phyloP scores from a whole-genome alignment of 2,329 filamentous ascomycete genomes.

The Bipolaris cookei region DNA sequence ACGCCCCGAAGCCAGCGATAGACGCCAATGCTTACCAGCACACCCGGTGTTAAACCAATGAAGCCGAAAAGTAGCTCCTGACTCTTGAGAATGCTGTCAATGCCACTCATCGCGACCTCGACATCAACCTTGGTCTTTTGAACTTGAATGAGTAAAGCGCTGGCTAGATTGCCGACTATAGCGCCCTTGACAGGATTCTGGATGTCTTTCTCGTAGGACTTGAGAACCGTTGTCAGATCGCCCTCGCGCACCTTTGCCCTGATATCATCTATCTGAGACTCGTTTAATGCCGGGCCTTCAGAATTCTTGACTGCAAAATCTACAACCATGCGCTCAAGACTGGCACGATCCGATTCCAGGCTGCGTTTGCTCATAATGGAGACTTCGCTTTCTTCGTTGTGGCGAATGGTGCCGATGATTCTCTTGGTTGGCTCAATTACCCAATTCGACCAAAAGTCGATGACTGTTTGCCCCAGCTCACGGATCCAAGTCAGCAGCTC shows the following conservation, averaged over 20 bases:
- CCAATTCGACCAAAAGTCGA: constrained; percentile 97
- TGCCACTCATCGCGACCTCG: constrained; percentile 93
- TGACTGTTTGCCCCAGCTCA: constrained; percentile 76
- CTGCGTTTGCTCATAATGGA: constrained; percentile 96
- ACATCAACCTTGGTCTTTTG: constrained; percentile 99
- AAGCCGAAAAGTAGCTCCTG: constrained; percentile 98
- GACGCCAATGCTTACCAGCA: constrained; percentile 82
- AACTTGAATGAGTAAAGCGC: constrained; percentile 91
- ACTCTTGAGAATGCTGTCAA: constrained; percentile 91
- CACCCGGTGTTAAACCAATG: constrained; percentile 87
- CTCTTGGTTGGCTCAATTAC: constrained; percentile 84
- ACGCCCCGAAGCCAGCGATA: constrained; percentile 73
- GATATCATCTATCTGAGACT: constrained; percentile 75
- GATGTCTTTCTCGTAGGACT: constrained; percentile 89
- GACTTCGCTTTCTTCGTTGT: constrained; percentile 90
- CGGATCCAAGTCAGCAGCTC: constrained; percentile 81
- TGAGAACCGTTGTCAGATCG: constrained; percentile 89
- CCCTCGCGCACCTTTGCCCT: constrained; percentile 83
- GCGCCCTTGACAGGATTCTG: constrained; percentile 81
- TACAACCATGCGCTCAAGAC: constrained; percentile 95
- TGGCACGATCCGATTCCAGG: constrained; percentile 86
- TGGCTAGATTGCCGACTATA: constrained; percentile 82
- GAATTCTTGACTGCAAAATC: constrained; percentile 91
- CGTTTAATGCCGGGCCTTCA: constrained; percentile 65
- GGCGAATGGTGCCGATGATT: constrained; percentile 88